Evolutionary conservation across 768 basidiomycete genomes (phyloP), one percentile per base, ranked within the genome.

Genomic region (Atractiella rhizophila): DNA sequence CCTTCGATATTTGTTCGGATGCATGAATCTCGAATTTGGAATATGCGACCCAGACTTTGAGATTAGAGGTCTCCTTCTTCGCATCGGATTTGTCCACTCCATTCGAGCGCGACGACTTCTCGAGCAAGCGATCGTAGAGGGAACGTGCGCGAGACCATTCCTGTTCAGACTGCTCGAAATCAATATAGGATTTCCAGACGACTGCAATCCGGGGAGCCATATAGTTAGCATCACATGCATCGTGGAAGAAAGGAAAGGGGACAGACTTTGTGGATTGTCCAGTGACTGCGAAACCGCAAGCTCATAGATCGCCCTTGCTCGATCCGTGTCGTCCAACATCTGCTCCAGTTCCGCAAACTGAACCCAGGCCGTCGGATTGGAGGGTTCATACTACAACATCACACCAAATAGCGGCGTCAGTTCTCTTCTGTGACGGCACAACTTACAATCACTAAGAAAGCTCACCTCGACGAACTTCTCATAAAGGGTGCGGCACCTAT

Each of bases 251-350:
- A 6, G 9, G 21, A 25, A 61, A 57, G 28, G 59, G 52, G 28
- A 57, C n/a, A n/a, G n/a, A n/a, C n/a, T n/a, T n/a, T 96, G 88
- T 2, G 88, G 88, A 83, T 88, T 88, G 36, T 85, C 81, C 27
- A 94, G 65, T 13, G 76, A 70, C 54, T 91, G 86, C 6, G 73
- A 66, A 19, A 81, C 68, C 5, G 77, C 86, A 18, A 94, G 72
- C 59, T 91, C 85, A 61, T 82, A 94, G 54, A 96, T 83, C 4
- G 76, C 85, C 12, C 88, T 76, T 2, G 82, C 77, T 28, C 86
- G 82, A 19, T 71, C 64, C 56, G 76, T 73, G 58, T 94, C 86
- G 57, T 77, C 76, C 1, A 91, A 66, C 37, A 75, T 74, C 0
- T 71, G 68, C 59, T 96, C 86, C 26, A 91, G 70, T 53, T 88